Percentiles rank a stretch among this genome's conserved stretches.
Evolutionary conservation across 2,329 filamentous ascomycete genomes (phyloP).

Genomic region (Calonectria pseudoreteaudii): DNA sequence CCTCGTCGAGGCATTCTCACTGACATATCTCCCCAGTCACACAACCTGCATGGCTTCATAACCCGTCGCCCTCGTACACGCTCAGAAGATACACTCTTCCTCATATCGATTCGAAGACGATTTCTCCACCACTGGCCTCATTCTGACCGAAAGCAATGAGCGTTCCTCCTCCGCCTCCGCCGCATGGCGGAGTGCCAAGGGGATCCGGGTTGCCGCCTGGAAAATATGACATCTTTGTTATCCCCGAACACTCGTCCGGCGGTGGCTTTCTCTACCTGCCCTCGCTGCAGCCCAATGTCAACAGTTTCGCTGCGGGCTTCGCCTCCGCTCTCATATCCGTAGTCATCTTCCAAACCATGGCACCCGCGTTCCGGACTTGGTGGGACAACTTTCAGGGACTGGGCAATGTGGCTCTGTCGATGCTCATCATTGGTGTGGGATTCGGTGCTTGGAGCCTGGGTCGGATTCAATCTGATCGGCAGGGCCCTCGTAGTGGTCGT

Average conservation of each 20-base stretch:
- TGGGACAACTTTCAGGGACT: constrained; percentile 77
- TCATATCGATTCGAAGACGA: constrained; percentile 7
- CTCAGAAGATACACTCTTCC: constrained; percentile 14
- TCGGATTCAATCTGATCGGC: constrained; percentile 50
- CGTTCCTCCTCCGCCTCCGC: constrained; percentile 83
- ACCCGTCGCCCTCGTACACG: constrained; percentile 37
- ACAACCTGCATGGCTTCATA: constrained; percentile 46
- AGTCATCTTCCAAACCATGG: constrained; percentile 77
- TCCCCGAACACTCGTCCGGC: constrained; percentile 90
- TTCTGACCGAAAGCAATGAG: constrained; percentile 53
- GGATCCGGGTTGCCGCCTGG: constrained; percentile 81
- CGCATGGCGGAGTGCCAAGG: constrained; percentile 83
- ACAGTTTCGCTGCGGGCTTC: constrained; percentile 92
- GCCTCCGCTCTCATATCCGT: constrained; percentile 80
- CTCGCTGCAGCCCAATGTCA: constrained; percentile 84
- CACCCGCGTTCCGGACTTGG: constrained; percentile 81
- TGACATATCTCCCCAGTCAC: constrained; percentile 32
- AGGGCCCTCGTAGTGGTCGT: constrained; percentile 34
- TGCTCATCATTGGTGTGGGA: constrained; percentile 79
- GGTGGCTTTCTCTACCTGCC: constrained; percentile 95
- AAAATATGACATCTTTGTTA: constrained; percentile 97
- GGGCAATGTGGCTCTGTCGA: constrained; percentile 77
- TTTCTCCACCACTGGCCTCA: constrained; percentile 26
- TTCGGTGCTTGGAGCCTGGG: constrained; percentile 78
- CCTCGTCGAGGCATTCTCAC: constrained; percentile 17